Evolutionary conservation across 75 land plant genomes (phyloP).

Genomic region (Sequoia sempervirens): DNA sequence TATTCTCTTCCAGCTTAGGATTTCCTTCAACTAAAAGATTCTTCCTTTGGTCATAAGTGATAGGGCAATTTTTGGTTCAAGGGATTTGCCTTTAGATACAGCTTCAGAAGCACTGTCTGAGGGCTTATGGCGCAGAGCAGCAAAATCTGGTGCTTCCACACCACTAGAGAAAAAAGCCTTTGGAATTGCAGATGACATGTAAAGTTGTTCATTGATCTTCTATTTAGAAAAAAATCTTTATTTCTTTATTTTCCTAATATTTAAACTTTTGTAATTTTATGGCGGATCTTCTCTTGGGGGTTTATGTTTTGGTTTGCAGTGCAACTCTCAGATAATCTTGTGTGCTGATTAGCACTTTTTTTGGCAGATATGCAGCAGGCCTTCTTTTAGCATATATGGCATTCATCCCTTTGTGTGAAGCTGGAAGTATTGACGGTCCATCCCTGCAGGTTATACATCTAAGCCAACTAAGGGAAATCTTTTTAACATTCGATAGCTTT

Average conservation of each 20-base stretch:
- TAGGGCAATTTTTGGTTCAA: constrained; percentile 15
- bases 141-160: constrained; percentile 75
- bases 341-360: background rate
- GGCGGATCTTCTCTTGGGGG: background rate
- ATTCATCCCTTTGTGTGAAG: constrained; percentile 82
- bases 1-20: constrained; percentile 1
- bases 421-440: constrained; percentile 79
- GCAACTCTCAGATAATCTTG: background rate
- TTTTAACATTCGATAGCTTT: background rate
- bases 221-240: background rate
- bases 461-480: background rate
- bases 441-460: constrained; percentile 68
- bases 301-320: constrained; percentile 11
- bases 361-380: constrained; percentile 86
- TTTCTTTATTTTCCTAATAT: background rate
- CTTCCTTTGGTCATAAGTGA: constrained; percentile 4
- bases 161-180: constrained; percentile 72
- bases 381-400: constrained; percentile 91
- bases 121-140: constrained; percentile 84
- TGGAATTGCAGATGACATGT: constrained; percentile 99
- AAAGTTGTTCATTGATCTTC: constrained; percentile 1
- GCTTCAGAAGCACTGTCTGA: constrained; percentile 54
- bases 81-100: constrained; percentile 40
- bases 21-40: background rate
- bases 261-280: background rate